Evolutionary conservation across 2,329 filamentous ascomycete species (phyloP), one percentile per base, ranked within the genome.

Genomic region (Ophiostoma australiae): DNA sequence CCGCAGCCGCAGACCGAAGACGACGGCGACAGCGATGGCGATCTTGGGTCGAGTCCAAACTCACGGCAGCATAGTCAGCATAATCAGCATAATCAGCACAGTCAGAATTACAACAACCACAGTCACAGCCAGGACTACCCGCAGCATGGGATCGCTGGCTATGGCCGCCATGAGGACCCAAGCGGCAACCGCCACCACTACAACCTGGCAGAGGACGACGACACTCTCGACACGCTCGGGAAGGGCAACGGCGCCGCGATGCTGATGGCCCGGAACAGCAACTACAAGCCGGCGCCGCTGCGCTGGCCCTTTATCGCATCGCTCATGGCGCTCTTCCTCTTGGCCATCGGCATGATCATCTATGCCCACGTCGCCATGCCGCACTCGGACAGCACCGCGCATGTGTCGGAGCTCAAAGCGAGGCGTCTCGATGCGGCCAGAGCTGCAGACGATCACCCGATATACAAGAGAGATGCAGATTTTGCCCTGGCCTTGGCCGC

Each of bases 281-380:
- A 77, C 73, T 79, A 80, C 73, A 76, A 76, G 69, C 79, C 79
- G 1, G 77, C 74, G 67, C 73, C 78, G 23, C 71, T 80, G 69
- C 74, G 75, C 72, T 79, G 78, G 78, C 78, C 77, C 2, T 80
- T 80, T 66, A 75, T 80, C 66, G 52, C 70, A 1, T 27, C 44
- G 41, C 71, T 77, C 67, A 76, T 79, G 27, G 39, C 74, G 1
- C 27, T 79, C 3, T 71, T 80, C 17, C 70, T 74, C 4, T 67
- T 74, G 3, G 73, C 76, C 44, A 78, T 80, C 39, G 75, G 48
- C 3, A 39, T 80, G 65, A 73, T 80, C 20, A 73, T 77, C 39
- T 77, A 76, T 52, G 77, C 77, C 5, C 70, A 76, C 11, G 73
- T 75, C 66, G 72, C 72, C 17, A 76, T 79, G 78, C 78, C 78